phyloP scores from a whole-genome alignment of 306 rosid genomes.

The Carpinus fangiana region DNA sequence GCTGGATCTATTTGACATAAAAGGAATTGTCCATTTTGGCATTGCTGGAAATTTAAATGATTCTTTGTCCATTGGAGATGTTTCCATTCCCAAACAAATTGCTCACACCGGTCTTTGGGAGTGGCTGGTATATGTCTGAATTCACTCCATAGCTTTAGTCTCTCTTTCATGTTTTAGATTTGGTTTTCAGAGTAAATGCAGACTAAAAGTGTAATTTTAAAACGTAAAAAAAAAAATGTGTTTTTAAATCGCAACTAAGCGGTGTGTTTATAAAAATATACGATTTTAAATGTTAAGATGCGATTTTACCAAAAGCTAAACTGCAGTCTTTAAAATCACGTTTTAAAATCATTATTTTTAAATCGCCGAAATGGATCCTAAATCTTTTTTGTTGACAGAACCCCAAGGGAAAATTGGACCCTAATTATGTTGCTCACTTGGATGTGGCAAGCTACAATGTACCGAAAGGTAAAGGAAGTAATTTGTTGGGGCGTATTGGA shows the following conservation, averaged over 20 bases:
- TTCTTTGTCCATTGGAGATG: conserved; percentile 55
- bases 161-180: neutral
- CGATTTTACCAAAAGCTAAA: no score
- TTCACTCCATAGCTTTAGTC: neutral
- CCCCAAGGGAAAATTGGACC: conserved; percentile 27
- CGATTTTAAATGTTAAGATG: no score
- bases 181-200: neutral
- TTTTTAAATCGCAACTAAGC: no score
- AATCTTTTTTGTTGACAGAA: conserved; percentile 16
- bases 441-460: conserved; percentile 34
- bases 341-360: no score
- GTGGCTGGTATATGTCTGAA: conserved; percentile 38
- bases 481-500: conserved; percentile 41
- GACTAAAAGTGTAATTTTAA: no score
- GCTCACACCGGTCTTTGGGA: conserved; percentile 48
- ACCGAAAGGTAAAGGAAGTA: conserved; percentile 35
- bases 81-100: conserved; percentile 44
- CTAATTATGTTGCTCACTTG: conserved; percentile 24
- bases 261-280: no score
- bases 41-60: conserved; percentile 48
- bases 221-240: no score
- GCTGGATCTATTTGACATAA: conserved; percentile 44
- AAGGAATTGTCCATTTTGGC: conserved; percentile 55
- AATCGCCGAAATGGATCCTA: no score
- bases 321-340: no score